Conservation (phyloP, 192 early-diverging fungal genomes). For the Backusella liffmaniae region DNA sequence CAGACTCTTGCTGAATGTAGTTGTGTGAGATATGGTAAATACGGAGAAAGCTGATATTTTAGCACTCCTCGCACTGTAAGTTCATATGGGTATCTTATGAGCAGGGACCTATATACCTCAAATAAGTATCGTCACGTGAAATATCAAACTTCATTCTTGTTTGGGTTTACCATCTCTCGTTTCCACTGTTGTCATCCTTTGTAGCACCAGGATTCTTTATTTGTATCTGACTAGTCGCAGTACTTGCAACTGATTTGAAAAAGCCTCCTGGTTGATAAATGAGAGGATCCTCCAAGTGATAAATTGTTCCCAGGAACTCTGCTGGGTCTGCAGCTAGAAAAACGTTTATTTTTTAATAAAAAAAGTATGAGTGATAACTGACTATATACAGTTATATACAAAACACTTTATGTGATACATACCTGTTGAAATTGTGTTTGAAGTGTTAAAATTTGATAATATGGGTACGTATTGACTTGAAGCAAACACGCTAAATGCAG, state of each 20-base stretch:
- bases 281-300: conserved; percentile 34
- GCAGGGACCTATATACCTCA: conserved; percentile 20
- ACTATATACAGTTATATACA: not conserved
- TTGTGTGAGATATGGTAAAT: conserved; percentile 6
- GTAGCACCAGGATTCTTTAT: conserved; percentile 32
- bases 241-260: conserved; percentile 19
- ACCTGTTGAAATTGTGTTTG: not conserved
- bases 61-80: conserved; percentile 35
- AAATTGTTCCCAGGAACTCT: conserved; percentile 36
- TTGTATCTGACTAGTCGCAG: conserved; percentile 31
- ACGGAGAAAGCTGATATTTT: conserved; percentile 29
- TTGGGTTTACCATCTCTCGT: conserved; percentile 34
- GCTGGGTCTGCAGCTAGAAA: conserved; percentile 20
- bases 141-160: not conserved
- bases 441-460: not conserved
- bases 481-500: conserved; percentile 66
- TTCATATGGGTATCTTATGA: conserved; percentile 37
- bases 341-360: no score
- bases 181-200: conserved; percentile 31
- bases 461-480: conserved; percentile 38
- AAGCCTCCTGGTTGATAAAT: conserved; percentile 26
- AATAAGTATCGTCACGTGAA: not conserved
- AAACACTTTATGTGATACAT: not conserved
- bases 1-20: conserved; percentile 29
- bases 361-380: not conserved